Conservation (phyloP, 2,329 filamentous ascomycete genomes). For the Colletotrichum nymphaeae region DNA sequence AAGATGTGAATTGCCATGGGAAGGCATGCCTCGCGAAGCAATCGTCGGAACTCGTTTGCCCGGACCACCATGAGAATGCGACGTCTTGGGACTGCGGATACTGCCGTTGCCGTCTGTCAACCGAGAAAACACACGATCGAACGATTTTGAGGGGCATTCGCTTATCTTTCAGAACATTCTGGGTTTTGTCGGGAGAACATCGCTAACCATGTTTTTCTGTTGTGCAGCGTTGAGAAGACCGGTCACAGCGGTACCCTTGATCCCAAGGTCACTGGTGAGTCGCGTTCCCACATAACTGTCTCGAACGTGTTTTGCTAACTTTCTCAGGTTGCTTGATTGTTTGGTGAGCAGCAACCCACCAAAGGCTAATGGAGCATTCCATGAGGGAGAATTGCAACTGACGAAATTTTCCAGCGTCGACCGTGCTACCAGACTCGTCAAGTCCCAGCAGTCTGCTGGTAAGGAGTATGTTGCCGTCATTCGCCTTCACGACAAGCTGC, state of each 20-base stretch:
- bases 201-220: neutral
- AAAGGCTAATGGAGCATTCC: neutral
- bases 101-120: constrained; percentile 15
- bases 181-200: neutral
- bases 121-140: neutral
- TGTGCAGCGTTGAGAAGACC: constrained; percentile 85
- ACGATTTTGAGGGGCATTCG: constrained; percentile 10
- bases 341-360: constrained; percentile 25
- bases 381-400: neutral
- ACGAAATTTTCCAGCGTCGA: constrained; percentile 69
- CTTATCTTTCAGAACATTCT: neutral
- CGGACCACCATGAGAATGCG: neutral
- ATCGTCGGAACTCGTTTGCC: neutral
- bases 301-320: constrained; percentile 58
- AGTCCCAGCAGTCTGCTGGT: constrained; percentile 98
- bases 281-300: constrained; percentile 79
- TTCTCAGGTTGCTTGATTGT: constrained; percentile 36
- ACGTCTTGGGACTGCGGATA: neutral
- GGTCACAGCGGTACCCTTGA: constrained; percentile 98
- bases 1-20: neutral
- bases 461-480: constrained; percentile 99
- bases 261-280: constrained; percentile 88
- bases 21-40: neutral
- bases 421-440: constrained; percentile 95
- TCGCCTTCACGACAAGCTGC: constrained; percentile 93